A percentile compares a stretch with the other conserved stretches of the same genome.
Conservation (phyloP, 2,329 filamentous ascomycete species). For the Hypoxylon sp. region DNA sequence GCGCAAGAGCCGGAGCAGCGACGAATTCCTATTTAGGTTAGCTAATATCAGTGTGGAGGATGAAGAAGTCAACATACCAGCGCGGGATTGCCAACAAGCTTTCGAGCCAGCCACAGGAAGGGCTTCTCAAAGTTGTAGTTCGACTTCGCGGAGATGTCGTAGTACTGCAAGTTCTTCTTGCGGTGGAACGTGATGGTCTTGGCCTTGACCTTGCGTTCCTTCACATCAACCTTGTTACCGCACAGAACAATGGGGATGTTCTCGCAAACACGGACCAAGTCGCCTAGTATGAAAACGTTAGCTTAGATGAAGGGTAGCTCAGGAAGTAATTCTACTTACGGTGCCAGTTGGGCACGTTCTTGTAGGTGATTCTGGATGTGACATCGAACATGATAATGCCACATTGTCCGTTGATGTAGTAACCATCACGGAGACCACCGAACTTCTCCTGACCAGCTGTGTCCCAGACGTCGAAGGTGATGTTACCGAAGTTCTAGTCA, state of each 20-base stretch:
- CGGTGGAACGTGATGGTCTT: conserved; percentile 99
- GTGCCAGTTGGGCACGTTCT: conserved; percentile 99
- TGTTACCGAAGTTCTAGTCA: conserved; percentile 86
- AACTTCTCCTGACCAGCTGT: conserved; percentile 99
- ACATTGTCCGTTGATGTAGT: conserved; percentile 99
- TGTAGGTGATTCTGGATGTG: conserved; percentile 99
- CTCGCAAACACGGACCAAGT: conserved; percentile 98
- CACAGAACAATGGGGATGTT: conserved; percentile 98
- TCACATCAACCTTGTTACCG: conserved; percentile 99
- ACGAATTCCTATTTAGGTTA: conserved; percentile 83
- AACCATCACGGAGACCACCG: conserved; percentile 97
- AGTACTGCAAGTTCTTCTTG: conserved; percentile 99
- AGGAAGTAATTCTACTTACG: conserved; percentile 74
- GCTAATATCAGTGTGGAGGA: conserved; percentile 49
- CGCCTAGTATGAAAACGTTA: conserved; percentile 70
- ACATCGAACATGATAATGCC: conserved; percentile 99
- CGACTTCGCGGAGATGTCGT: conserved; percentile 99
- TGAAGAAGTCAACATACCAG: conserved; percentile 70
- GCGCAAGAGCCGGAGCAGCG: conserved; percentile 92
- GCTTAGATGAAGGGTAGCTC: conserved; percentile 13
- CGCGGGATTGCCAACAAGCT: conserved; percentile 93
- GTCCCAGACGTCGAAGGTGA: conserved; percentile 99
- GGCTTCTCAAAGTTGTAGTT: conserved; percentile 99
- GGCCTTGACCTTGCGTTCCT: conserved; percentile 99
- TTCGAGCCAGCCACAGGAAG: conserved; percentile 98